Evolutionary conservation across 352 stramenopile genomes (phyloP).

Genomic region (Pythium sp.): DNA sequence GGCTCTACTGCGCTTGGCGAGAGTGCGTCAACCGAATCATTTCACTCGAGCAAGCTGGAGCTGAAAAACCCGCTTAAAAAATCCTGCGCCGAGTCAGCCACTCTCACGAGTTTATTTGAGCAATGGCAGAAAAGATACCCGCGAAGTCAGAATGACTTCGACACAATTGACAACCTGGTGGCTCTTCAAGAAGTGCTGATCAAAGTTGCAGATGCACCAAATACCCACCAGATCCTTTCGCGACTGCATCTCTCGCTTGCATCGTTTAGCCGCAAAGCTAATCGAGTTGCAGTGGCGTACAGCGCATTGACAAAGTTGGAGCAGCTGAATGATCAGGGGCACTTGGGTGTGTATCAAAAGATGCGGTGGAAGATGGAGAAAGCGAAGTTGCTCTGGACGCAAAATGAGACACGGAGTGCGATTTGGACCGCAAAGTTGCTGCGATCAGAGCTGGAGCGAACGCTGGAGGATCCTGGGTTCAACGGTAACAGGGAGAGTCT

Average conservation of each 20-base stretch:
- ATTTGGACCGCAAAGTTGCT: conserved; percentile 72
- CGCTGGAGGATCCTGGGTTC: conserved; percentile 23
- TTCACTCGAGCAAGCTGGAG: neutral
- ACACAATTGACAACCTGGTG: conserved; percentile 55
- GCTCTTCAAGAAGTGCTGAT: conserved; percentile 61
- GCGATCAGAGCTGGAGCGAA: conserved; percentile 33
- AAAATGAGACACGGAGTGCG: conserved; percentile 65
- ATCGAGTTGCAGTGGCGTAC: conserved; percentile 66
- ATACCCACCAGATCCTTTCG: conserved; percentile 26
- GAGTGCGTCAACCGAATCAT: neutral
- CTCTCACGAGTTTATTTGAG: conserved; percentile 27
- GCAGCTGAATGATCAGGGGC: conserved; percentile 34
- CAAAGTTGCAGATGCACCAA: conserved; percentile 29
- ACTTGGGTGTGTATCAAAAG: conserved; percentile 36
- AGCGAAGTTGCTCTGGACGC: conserved; percentile 75
- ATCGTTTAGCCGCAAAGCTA: conserved; percentile 56
- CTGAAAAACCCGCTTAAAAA: neutral
- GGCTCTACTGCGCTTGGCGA: conserved; percentile 10
- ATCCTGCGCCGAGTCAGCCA: conserved; percentile 1
- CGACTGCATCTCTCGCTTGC: conserved; percentile 59
- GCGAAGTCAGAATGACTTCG: conserved; percentile 53
- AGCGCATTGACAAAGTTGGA: conserved; percentile 61
- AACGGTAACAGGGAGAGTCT: conserved; percentile 23
- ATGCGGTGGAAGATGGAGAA: conserved; percentile 75
- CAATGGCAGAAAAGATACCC: conserved; percentile 40